Conservation (phyloP, 257 asterid genomes). For the Dorcoceras hygrometricum region DNA sequence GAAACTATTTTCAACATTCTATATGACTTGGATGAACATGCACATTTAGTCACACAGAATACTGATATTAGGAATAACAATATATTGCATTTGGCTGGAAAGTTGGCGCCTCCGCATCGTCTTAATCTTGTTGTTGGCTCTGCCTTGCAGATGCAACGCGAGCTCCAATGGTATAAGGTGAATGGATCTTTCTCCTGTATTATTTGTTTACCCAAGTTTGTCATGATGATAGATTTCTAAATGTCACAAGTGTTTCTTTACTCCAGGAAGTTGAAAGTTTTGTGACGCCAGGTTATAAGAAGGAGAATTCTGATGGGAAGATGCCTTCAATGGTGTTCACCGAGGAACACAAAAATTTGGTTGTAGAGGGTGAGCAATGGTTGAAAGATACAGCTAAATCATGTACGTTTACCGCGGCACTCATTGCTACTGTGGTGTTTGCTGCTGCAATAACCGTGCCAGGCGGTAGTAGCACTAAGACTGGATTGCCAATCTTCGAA, state of each 20-base stretch:
- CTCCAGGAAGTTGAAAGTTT: conserved; percentile 37
- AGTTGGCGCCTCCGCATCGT: conserved; percentile 29
- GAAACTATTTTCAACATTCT: conserved; percentile 32
- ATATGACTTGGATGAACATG: conserved; percentile 26
- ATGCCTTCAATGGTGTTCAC: conserved; percentile 23
- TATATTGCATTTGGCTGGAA: conserved; percentile 34
- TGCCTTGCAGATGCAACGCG: conserved; percentile 33
- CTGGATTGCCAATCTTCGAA: conserved; percentile 19
- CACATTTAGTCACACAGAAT: conserved; percentile 28
- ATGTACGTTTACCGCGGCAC: conserved; percentile 23
- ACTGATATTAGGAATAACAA: conserved; percentile 25
- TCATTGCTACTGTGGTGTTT: conserved; percentile 27
- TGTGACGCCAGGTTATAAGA: conserved; percentile 29
- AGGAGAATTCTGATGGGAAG: conserved; percentile 29
- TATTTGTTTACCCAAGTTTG: background rate
- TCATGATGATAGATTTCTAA: background rate
- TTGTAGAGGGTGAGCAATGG: conserved; percentile 19
- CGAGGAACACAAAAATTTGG: conserved; percentile 24
- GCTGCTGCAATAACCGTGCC: conserved; percentile 29
- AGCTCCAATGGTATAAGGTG: conserved; percentile 39
- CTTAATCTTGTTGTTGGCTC: conserved; percentile 32
- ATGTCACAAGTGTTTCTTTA: background rate
- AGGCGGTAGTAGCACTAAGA: conserved; percentile 21
- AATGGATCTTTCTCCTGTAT: background rate
- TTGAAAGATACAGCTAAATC: conserved; percentile 27